Evolutionary conservation across 1,284 basidiomycete species (phyloP).

Genomic region (Fomitiporia mediterranea): DNA sequence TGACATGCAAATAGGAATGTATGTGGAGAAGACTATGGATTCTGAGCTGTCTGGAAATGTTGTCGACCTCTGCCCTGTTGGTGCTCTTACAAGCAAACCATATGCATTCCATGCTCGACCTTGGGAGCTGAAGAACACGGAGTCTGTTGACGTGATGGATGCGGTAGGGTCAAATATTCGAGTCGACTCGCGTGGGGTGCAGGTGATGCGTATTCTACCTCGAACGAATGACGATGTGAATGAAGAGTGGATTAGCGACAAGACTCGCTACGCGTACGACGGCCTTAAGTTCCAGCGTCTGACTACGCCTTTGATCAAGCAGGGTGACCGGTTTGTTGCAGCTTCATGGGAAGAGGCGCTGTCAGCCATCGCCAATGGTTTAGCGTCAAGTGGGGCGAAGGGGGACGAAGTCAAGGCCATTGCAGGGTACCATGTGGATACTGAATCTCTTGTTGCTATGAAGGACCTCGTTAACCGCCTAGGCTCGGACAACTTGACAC

Average conservation of each 20-base stretch:
- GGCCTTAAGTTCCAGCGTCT: conserved; percentile 95
- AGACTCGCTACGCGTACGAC: conserved; percentile 96
- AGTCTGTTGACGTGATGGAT: conserved; percentile 96
- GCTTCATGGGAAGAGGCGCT: conserved; percentile 94
- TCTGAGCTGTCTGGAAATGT: conserved; percentile 98
- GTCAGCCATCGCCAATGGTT: conserved; percentile 73
- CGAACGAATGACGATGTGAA: conserved; percentile 97
- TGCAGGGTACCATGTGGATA: conserved; percentile 90
- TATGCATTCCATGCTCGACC: conserved; percentile 96
- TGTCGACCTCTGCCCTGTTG: conserved; percentile 95
- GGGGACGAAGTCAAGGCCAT: conserved; percentile 97
- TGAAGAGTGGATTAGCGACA: conserved; percentile 99
- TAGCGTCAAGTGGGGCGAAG: conserved; percentile 76
- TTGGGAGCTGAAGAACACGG: conserved; percentile 99
- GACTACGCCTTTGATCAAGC: conserved; percentile 88
- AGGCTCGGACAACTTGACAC: conserved; percentile 91
- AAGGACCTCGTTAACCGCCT: conserved; percentile 94
- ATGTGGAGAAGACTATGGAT: conserved; percentile 96
- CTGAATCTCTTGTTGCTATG: conserved; percentile 88
- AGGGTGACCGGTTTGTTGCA: conserved; percentile 89
- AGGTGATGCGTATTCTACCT: conserved; percentile 97
- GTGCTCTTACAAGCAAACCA: conserved; percentile 96
- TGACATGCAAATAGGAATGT: conserved; percentile 98
- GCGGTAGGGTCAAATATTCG: conserved; percentile 98
- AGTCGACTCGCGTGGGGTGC: conserved; percentile 91